Conservation (phyloP, 148 eudicot genomes). For the Talinum fruticosum region DNA sequence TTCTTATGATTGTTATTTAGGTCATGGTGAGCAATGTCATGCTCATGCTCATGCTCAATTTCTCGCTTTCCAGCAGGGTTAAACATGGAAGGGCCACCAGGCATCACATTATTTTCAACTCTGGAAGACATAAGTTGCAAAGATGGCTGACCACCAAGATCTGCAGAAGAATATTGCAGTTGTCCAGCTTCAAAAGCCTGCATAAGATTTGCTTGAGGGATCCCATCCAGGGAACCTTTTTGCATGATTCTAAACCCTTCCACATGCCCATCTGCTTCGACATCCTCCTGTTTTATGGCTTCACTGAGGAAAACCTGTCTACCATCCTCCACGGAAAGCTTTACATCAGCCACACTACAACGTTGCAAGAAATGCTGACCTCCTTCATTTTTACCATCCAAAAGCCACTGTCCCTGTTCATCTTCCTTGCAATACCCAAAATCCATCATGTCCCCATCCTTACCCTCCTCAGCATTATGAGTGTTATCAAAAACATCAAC, state of each 20-base stretch:
- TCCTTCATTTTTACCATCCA: constrained; percentile 33
- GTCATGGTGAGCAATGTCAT: constrained; percentile 38
- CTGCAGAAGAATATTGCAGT: constrained; percentile 30
- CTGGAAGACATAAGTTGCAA: constrained; percentile 34
- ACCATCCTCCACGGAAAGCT: constrained; percentile 26
- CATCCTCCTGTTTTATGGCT: constrained; percentile 38
- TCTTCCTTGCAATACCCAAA: constrained; percentile 38
- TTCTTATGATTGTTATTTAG: constrained; percentile 45
- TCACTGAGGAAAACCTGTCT: constrained; percentile 35
- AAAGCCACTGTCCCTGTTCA: constrained; percentile 46
- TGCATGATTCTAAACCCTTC: constrained; percentile 38
- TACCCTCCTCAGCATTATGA: constrained; percentile 25
- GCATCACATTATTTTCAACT: constrained; percentile 37
- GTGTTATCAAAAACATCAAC: constrained; percentile 5
- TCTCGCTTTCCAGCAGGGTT: constrained; percentile 48
- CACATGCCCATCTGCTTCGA: constrained; percentile 31
- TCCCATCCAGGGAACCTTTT: constrained; percentile 34
- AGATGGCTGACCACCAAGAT: constrained; percentile 42
- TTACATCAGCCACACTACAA: constrained; percentile 36
- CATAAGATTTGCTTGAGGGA: constrained; percentile 45
- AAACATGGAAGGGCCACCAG: constrained; percentile 42
- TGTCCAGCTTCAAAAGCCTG: constrained; percentile 51
- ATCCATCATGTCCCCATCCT: constrained; percentile 36
- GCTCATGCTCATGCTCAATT: constrained; percentile 45
- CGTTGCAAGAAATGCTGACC: constrained; percentile 50